A percentile compares a stretch with the other conserved stretches of the same genome.
Evolutionary conservation across 768 basidiomycete genomes (phyloP).

Genomic region (Russula abietina): DNA sequence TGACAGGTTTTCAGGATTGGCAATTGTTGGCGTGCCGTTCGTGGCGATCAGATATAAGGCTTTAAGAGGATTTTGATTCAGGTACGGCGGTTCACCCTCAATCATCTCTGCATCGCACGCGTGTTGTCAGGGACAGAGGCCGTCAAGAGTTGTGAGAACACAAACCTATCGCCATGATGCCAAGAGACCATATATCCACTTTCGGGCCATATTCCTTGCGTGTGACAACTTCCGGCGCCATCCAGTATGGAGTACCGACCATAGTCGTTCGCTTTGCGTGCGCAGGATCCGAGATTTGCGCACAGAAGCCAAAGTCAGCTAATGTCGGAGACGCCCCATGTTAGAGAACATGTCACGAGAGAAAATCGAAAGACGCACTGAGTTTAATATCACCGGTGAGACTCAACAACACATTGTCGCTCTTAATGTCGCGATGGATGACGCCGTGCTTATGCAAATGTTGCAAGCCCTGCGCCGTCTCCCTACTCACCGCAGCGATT

Average conservation of each 20-base stretch:
- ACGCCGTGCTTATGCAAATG: constrained; percentile 95
- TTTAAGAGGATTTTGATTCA: constrained; percentile 94
- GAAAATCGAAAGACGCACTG: constrained; percentile 51
- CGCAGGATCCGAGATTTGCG: constrained; percentile 80
- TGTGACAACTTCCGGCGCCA: constrained; percentile 97
- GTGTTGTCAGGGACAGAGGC: constrained; percentile 2
- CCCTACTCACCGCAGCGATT: constrained; percentile 92
- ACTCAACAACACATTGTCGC: constrained; percentile 91
- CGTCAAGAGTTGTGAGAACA: constrained; percentile 14
- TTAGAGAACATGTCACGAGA: background rate
- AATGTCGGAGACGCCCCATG: constrained; percentile 6
- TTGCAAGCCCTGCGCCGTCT: constrained; percentile 87
- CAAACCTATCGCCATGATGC: constrained; percentile 92
- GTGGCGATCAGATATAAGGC: constrained; percentile 97
- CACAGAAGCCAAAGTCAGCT: constrained; percentile 99
- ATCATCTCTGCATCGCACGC: constrained; percentile 71
- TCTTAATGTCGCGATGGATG: constrained; percentile 99
- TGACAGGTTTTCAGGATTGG: constrained; percentile 77
- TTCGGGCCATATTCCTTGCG: constrained; percentile 97
- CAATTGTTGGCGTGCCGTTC: constrained; percentile 93
- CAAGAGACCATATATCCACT: constrained; percentile 96
- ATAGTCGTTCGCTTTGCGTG: constrained; percentile 93
- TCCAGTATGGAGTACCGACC: constrained; percentile 99
- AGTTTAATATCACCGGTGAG: constrained; percentile 96
- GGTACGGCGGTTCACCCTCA: constrained; percentile 93